A percentile compares a stretch with the other conserved stretches of the same genome.
Conservation (phyloP, 495 filamentous ascomycete species). For the Aspergillus wentii region DNA sequence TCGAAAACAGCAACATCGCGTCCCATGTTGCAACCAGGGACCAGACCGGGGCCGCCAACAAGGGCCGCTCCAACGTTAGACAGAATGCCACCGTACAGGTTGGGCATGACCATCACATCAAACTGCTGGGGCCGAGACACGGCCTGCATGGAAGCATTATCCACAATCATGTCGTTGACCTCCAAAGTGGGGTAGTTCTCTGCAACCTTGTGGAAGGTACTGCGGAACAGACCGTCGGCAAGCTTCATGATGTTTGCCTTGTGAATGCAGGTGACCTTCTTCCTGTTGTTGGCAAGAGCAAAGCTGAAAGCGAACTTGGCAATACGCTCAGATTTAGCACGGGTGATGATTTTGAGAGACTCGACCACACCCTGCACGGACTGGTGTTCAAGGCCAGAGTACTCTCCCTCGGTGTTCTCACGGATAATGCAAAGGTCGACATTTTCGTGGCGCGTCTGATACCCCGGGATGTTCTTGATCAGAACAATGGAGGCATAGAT, state of each 20-base stretch:
- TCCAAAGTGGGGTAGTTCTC: conserved; percentile 91
- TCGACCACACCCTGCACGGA: conserved; percentile 95
- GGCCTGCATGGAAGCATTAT: conserved; percentile 99
- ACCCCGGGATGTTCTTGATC: conserved; percentile 99
- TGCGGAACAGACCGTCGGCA: conserved; percentile 96
- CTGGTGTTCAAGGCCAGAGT: conserved; percentile 97
- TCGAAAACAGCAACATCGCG: conserved; percentile 97
- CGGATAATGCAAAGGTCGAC: conserved; percentile 98
- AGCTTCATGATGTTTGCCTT: conserved; percentile 99
- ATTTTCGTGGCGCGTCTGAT: conserved; percentile 91
- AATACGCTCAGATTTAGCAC: conserved; percentile 96
- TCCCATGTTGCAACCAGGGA: conserved; percentile 99
- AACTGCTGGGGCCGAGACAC: conserved; percentile 95
- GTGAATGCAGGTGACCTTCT: conserved; percentile 99
- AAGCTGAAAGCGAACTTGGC: conserved; percentile 98
- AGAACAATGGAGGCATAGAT: conserved; percentile 98
- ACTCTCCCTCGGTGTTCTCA: conserved; percentile 99
- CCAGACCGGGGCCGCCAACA: conserved; percentile 95
- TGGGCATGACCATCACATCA: conserved; percentile 99
- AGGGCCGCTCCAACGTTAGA: conserved; percentile 98
- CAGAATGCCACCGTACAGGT: conserved; percentile 96
- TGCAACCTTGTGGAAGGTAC: conserved; percentile 88
- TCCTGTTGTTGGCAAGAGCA: conserved; percentile 93
- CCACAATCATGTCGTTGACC: conserved; percentile 98
- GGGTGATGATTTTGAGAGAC: conserved; percentile 99